Evolutionary conservation across 495 filamentous ascomycete species (phyloP).

Genomic region (Amniculicola lignicola): DNA sequence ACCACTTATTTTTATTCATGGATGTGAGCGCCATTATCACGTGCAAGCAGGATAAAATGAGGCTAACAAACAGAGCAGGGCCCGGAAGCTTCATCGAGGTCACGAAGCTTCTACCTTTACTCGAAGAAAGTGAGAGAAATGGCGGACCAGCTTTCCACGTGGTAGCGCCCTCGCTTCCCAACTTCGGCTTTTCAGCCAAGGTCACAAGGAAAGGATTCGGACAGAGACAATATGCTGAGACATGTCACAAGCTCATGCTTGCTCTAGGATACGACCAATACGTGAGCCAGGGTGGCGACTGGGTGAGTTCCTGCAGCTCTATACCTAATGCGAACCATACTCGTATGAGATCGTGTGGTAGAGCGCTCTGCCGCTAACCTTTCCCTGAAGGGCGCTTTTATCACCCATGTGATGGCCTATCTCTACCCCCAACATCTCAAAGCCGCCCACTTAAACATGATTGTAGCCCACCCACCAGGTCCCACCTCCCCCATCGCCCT

Average conservation of each 20-base stretch:
- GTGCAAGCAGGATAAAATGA: background rate
- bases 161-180: slow-evolving; percentile 67
- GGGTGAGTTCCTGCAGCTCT: slow-evolving; percentile 56
- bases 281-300: slow-evolving; percentile 65
- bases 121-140: slow-evolving; percentile 44
- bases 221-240: slow-evolving; percentile 58
- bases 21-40: slow-evolving; percentile 3
- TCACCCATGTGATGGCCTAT: slow-evolving; percentile 56
- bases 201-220: slow-evolving; percentile 54
- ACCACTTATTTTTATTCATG: slow-evolving; percentile 40
- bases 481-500: slow-evolving; percentile 40
- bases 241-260: slow-evolving; percentile 64
- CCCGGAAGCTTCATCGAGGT: slow-evolving; percentile 68
- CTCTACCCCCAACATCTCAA: slow-evolving; percentile 55
- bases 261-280: slow-evolving; percentile 65
- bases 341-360: too few species aligned
- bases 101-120: slow-evolving; percentile 57
- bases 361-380: too few species aligned
- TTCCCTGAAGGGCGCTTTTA: slow-evolving; percentile 47
- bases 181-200: slow-evolving; percentile 64
- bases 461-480: slow-evolving; percentile 41
- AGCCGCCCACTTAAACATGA: slow-evolving; percentile 63
- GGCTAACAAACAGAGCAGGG: slow-evolving; percentile 33
- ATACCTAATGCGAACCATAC: slow-evolving; percentile 47
- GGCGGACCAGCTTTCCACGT: slow-evolving; percentile 61